Evolutionary conservation across 805 yeast genomes (phyloP), one percentile per base, ranked within the genome.

Genomic region (Debaryomyces prosopidis): DNA sequence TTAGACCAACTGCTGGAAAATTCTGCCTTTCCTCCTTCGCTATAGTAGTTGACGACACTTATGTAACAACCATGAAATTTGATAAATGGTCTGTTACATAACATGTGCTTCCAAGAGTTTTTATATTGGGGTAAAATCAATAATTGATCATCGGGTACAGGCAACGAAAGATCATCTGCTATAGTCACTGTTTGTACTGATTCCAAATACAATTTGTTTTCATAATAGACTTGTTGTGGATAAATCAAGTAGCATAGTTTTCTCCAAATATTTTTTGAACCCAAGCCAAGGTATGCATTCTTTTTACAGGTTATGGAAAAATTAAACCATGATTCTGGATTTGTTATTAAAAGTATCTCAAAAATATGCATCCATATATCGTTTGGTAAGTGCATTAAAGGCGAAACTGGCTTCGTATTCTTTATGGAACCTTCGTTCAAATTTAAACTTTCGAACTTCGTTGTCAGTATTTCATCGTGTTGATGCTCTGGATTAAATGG

Each of bases 1-100:
- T 81, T 81, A 36, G 76, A 65, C 85, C 94, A 82, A 5, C 87
- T 76, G 26, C 73, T 71, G 1, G 87, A 79, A 37, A 83, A 79
- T 51, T 81, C 87, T 7, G 81, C 77, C 42, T 83, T 76, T 2
- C 87, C 85, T 31, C 97, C 97, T 57, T 87, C 89, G 44, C 96
- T 77, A 53, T 86, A 79, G 64, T 90, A 91, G 49, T 87, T 87
- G 42, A 91, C 87, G 15, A 84, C 87, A 55, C 96, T 84, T 17
- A 92, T 87, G 55, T 92, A 92, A 15, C 89, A 76, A 1, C 99
- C 99, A 43, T 81, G 73, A 61, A 80, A 88, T 57, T 92, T 85
- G 28, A 91, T 55, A 55, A 84, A 85, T 0, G 97, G 97, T 33
- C 96, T 69, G 31, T 78, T 76, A 36, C 63, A 55, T 35, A 81